A percentile compares a stretch with the other conserved stretches of the same genome.
phyloP scores from a whole-genome alignment of 371 early-diverging fungal genomes.

The Chytridium lagenaria region DNA sequence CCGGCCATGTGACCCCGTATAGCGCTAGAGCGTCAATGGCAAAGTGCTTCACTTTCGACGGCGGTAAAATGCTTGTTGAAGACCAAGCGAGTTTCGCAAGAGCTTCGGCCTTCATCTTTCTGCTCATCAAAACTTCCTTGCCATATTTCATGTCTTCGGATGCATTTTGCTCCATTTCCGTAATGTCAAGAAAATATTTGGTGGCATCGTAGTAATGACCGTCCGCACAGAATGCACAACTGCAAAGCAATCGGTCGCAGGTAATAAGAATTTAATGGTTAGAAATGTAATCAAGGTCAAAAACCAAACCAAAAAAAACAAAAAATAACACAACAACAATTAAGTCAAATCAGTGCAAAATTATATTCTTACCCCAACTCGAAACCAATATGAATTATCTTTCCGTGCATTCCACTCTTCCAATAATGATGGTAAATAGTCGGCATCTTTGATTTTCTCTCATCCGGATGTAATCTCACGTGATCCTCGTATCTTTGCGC shows the following conservation, averaged over 20 bases:
- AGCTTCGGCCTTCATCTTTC: not conserved
- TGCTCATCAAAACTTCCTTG: not conserved
- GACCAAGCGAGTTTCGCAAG: not conserved
- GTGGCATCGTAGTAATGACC: not conserved
- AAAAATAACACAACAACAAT: not conserved
- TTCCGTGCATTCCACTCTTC: not conserved
- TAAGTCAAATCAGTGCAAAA: not conserved
- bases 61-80: not conserved
- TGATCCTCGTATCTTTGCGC: not conserved
- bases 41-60: too few relatives aligned
- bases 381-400: not conserved
- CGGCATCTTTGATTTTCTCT: not conserved
- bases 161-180: not conserved
- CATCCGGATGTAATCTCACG: not conserved
- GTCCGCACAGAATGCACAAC: too few relatives aligned
- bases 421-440: conserved; percentile 1
- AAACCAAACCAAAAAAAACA: not conserved
- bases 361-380: conserved; percentile 1
- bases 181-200: not conserved
- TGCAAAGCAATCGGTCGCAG: too few relatives aligned
- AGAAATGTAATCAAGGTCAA: too few relatives aligned
- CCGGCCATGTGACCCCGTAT: too few relatives aligned
- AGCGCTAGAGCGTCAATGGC: too few relatives aligned
- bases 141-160: not conserved
- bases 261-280: too few relatives aligned